Evolutionary conservation across 1,284 basidiomycete genomes (phyloP), one percentile per base, ranked within the genome.

Genomic region (Cystobasidiaceae sp.): DNA sequence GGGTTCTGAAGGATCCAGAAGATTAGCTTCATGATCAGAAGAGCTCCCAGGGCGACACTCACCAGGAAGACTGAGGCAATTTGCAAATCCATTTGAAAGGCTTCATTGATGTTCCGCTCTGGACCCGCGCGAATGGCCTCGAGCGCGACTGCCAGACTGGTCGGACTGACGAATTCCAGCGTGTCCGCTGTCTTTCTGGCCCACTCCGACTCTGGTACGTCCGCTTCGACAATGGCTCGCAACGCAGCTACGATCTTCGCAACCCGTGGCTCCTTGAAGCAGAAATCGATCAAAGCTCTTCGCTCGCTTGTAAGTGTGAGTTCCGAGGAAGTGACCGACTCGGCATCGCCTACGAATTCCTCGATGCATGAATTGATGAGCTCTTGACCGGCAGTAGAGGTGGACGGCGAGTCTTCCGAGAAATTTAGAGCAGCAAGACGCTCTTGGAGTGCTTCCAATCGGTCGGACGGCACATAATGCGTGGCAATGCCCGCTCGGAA

Each of bases 61-160:
- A 67, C 66, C 45, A 49, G 50, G 44, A 62, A 62, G 4, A 59
- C 49, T 9, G 37, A 39, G 23, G 66, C 66, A 21, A 67, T 17
- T 4, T 54, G 60, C 45, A 68, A 27, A 33, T 93, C 92, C 85
- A 89, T 90, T 70, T 87, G 79, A 67, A 96, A 80, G 4, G 84
- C 85, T 66, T 88, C 81, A 23, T 82, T 80, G 49, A 96, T 79
- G 17, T 81, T 68, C 77, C 86, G 78, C 3, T 79, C 76, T 73
- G 81, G 83, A 15, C 89, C 91, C 67, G 81, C 80, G 55, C 88
- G 84, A 68, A 93, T 83, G 11, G 89, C 88, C 71, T 83, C 79
- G 19, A 97, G 80, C 19, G 92, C 84, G 28, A 97, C 86, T 74
- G 88, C 90, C 73, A 96, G 81, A 72, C 90, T 93, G 2, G 92